A percentile compares a stretch with the other conserved stretches of the same genome.
Conservation (phyloP, 495 filamentous ascomycete genomes). For the Cercophora scortea region DNA sequence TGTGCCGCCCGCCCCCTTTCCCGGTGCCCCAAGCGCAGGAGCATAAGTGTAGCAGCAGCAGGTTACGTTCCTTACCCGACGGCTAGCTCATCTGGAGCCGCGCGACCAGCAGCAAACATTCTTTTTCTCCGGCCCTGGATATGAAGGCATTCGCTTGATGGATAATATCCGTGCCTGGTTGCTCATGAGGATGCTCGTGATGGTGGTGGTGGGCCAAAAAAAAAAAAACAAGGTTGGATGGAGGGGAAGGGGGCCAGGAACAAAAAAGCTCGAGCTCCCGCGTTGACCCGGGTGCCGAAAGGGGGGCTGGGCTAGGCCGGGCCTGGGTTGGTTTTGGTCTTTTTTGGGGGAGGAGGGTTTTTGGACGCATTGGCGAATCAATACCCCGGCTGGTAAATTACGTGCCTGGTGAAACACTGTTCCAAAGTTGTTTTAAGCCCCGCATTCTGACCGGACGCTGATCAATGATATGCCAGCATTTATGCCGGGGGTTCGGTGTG, state of each 20-base stretch:
- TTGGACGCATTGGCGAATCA: conserved; percentile 4
- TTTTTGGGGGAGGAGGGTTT: neutral
- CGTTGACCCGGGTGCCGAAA: neutral
- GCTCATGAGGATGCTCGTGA: neutral
- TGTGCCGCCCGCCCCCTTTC: neutral
- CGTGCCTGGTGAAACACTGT: conserved; percentile 4
- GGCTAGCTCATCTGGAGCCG: neutral
- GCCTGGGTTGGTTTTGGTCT: no score
- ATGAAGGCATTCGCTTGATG: neutral
- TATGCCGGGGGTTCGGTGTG: neutral
- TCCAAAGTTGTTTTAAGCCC: conserved; percentile 2
- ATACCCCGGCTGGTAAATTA: neutral
- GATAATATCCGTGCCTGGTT: neutral
- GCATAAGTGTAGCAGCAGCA: neutral
- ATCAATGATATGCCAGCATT: neutral
- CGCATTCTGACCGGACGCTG: neutral
- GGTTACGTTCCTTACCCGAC: no score
- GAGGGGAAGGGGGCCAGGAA: no score
- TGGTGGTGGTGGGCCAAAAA: no score
- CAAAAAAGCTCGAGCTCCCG: no score
- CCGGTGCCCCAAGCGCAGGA: conserved; percentile 1
- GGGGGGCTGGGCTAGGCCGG: neutral
- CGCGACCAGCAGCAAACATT: neutral
- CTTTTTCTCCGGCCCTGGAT: neutral
- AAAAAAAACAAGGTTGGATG: no score